Conservation (phyloP, 441 rosid species). For the Populus tomentosa region DNA sequence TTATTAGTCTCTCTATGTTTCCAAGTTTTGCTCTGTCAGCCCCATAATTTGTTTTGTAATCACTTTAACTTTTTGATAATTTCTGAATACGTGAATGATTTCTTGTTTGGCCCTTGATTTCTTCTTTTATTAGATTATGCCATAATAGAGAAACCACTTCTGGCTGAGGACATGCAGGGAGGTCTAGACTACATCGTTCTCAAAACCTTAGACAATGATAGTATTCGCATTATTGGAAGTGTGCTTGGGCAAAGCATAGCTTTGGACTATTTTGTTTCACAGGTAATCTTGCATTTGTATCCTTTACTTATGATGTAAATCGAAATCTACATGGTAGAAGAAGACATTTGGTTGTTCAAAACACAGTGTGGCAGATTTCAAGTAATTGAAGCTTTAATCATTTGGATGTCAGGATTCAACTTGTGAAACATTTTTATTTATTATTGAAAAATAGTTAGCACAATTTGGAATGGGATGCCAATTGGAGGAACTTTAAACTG, state of each 20-base stretch:
- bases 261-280: constrained; percentile 87
- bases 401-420: not conserved
- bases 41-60: not conserved
- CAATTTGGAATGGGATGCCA: not conserved
- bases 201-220: constrained; percentile 71
- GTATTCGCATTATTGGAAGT: constrained; percentile 82
- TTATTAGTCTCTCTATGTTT: not conserved
- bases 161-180: constrained; percentile 74
- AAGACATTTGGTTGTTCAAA: not conserved
- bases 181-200: constrained; percentile 78
- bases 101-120: constrained; percentile 13
- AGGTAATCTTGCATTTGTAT: constrained; percentile 38
- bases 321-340: not conserved
- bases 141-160: constrained; percentile 71
- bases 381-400: not conserved
- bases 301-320: not conserved
- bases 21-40: not conserved
- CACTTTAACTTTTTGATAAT: not conserved
- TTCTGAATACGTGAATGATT: constrained; percentile 11
- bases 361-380: not conserved
- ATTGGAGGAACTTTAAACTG: not conserved
- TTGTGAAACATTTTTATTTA: not conserved
- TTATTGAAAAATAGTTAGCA: not conserved
- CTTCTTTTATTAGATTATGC: constrained; percentile 58
- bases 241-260: constrained; percentile 97